Base-by-base conservation (phyloP, 345 rosid genomes). In the Balakata baccata region DNA sequence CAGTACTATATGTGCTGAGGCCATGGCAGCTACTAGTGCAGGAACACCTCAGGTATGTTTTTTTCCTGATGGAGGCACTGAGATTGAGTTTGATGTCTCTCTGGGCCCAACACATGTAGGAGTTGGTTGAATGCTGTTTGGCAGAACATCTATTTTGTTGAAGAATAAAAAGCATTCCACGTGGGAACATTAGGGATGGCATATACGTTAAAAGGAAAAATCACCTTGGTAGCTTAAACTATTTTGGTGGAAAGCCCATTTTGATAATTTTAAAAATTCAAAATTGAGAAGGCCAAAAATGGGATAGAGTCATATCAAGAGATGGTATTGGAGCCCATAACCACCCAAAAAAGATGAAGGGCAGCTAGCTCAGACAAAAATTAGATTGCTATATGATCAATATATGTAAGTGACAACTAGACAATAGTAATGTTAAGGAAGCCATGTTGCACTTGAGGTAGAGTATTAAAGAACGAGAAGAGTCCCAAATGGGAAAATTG, bases 21-120 rank as follows among this genome's bases (percentile, higher is more conserved):
- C 98, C 74, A 95, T 95, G 99, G 99, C 99, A 56, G 96, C 99
- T 66, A 95, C 99, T 66, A 92, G 98, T 82, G 93, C 79, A 13
- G 98, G 98, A 68, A 81, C 93, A 50, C 96, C 99, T 49, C 98
- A 95, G 97, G 98, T 87, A 56, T 64, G 77, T 22, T 49, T 11
- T 11, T 34, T 47, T 60, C 14, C 18, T 71, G 45, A 18, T 68
- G 71, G 38, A 14, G 10, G 23, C 29, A 23, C 50, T 66, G 23
- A 22, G 20, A 70, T 70, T n/a, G 0, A 29, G 51, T 57, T 70
- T 60, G 11, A 20, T 18, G 37, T 3, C 53, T 20, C 18, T 46
- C 18, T 20, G 8, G 18, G 70, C 14, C 49, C 53, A 22, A 34
- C 3, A 12, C 6, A 46, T 11, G 17, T 5, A 25, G 41, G 65